Base-by-base conservation (phyloP, 306 rosid species). In the Castanea sativa region DNA sequence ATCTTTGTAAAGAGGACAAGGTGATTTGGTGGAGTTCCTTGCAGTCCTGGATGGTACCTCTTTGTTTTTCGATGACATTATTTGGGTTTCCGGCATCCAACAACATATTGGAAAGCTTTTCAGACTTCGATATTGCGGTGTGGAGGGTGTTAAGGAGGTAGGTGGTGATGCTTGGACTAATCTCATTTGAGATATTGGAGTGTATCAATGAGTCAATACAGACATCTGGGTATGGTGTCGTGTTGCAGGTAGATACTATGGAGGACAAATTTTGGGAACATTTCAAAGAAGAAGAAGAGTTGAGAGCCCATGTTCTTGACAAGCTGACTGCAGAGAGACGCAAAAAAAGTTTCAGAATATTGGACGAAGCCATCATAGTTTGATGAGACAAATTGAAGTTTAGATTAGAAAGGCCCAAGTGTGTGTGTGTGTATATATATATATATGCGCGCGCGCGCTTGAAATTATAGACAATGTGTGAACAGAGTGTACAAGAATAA, bases 21-120 rank as follows among this genome's bases (percentile, higher is more conserved):
- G 96, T 88, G 71, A 86, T 86, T 58, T 86, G 87, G 73, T 93
- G 92, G n/a, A 93, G 94, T 52, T 93, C 94, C 43, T 79, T 71
- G 68, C 97, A 91, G 78, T 91, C 97, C 73, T 88, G 89, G 55
- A 93, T 33, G 29, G 94, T 73, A 58, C 96, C 96, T 78, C 30
- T 89, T 72, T 89, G 89, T 41, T 91, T 91, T 83, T 91, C 94
- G 35, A 85, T 73, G 73, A 93, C 8, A 35, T 35, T 86, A 83
- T 72, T 83, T 6, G 76, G 29, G 19, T 73, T 76, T 4, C 85
- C 84, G 0, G 88, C 91, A 64, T 76, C 73, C 51, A 71, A 71
- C 76, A 93, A 69, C 13, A 87, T 75, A 73, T 73, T 72, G n/a
- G 91, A 84, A 67, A 93, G 90, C 56, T 93, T 88, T 64, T 82